A percentile compares a stretch with the other conserved stretches of the same genome.
These are phyloP conservation scores for Paxillus involutus DNA, from an alignment of 768 basidiomycete genomes.

Conservation along the genomic window DNA sequence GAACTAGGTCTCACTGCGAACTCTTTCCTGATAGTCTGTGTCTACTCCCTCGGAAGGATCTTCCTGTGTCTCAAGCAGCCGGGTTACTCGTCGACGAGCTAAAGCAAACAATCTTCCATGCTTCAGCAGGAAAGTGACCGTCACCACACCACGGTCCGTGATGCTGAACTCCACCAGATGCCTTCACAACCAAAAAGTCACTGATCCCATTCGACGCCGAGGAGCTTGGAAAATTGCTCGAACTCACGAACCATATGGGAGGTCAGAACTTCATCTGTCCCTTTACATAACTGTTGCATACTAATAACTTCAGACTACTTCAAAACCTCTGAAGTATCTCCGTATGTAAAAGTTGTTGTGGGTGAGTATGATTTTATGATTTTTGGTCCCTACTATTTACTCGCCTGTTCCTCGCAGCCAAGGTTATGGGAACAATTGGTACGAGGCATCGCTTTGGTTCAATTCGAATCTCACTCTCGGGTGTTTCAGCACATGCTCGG, in stretches of 20 bases:
- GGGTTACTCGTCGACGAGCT: neutral
- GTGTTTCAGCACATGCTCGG: slow-evolving; percentile 21
- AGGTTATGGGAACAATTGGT: slow-evolving; percentile 46
- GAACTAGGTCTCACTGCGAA: slow-evolving; percentile 1
- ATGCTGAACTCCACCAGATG: slow-evolving; percentile 28
- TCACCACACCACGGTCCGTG: neutral
- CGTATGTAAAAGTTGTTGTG: neutral
- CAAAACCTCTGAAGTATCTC: neutral
- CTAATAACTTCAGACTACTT: neutral
- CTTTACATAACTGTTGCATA: neutral
- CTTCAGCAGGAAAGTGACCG: slow-evolving; percentile 22
- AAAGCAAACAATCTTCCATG: neutral
- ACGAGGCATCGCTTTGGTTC: slow-evolving; percentile 2
- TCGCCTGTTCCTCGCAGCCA: slow-evolving; percentile 25
- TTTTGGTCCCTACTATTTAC: neutral
- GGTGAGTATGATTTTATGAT: neutral
- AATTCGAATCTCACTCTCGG: neutral
- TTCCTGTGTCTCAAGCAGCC: neutral
- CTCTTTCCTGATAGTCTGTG: neutral
- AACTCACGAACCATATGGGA: slow-evolving; percentile 29
- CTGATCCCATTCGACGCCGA: slow-evolving; percentile 36
- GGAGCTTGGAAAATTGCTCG: slow-evolving; percentile 37
- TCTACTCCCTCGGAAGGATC: neutral
- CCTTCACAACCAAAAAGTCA: slow-evolving; percentile 36
- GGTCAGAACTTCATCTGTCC: slow-evolving; percentile 22